phyloP scores from a whole-genome alignment of 1,284 basidiomycete species.

The Psilocybe mexicana region DNA sequence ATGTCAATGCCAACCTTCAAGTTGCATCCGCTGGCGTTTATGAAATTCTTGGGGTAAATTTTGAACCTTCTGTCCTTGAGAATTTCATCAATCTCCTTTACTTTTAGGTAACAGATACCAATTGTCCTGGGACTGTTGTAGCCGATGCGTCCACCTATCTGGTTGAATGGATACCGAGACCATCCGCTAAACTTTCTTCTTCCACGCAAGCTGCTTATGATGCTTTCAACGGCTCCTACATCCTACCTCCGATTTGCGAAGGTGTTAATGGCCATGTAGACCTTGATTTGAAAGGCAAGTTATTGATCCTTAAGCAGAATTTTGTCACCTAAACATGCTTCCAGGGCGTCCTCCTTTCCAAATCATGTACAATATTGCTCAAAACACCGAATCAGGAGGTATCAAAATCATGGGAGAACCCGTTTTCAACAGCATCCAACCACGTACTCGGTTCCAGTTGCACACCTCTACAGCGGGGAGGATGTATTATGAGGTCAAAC shows the following conservation, averaged over 20 bases:
- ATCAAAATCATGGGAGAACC: slow-evolving; percentile 69
- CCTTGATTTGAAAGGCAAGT: slow-evolving; percentile 71
- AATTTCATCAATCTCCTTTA: slow-evolving; percentile 7
- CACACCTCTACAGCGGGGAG: slow-evolving; percentile 78
- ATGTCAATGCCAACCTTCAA: slow-evolving; percentile 71
- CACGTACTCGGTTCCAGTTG: slow-evolving; percentile 81
- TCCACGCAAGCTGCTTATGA: slow-evolving; percentile 57
- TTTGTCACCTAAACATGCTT: slow-evolving; percentile 2
- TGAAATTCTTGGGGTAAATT: slow-evolving; percentile 66
- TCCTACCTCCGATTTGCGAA: slow-evolving; percentile 80
- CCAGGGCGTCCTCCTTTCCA: slow-evolving; percentile 84
- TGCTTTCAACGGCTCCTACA: slow-evolving; percentile 63
- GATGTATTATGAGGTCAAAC: slow-evolving; percentile 87
- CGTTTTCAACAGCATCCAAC: slow-evolving; percentile 85
- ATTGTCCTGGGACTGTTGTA: slow-evolving; percentile 79
- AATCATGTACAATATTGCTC: slow-evolving; percentile 78
- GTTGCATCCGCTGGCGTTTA: slow-evolving; percentile 78
- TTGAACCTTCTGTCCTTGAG: background rate
- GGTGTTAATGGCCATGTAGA: slow-evolving; percentile 79
- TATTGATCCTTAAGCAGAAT: background rate
- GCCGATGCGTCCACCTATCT: slow-evolving; percentile 61
- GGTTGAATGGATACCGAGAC: slow-evolving; percentile 78
- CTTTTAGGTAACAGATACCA: slow-evolving; percentile 73
- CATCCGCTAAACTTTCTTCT: slow-evolving; percentile 60
- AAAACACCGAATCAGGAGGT: slow-evolving; percentile 58